A percentile compares a stretch with the other conserved stretches of the same genome.
phyloP scores from a whole-genome alignment of 768 basidiomycete genomes.

The Leccinum fibrillosum region DNA sequence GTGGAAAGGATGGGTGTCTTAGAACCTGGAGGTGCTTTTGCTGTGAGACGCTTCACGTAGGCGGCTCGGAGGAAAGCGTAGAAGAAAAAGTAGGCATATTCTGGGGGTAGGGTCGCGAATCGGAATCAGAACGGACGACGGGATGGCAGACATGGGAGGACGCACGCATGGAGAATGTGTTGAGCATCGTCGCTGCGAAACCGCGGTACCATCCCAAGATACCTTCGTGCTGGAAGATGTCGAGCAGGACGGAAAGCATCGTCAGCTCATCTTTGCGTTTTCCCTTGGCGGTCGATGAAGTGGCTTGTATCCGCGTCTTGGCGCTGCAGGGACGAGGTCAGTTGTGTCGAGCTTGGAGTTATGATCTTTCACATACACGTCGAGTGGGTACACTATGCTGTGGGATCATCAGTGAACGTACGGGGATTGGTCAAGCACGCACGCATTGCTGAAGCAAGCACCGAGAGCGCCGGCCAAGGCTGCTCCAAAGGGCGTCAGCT shows the following conservation, averaged over 20 bases:
- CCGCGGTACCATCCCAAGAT: conserved; percentile 83
- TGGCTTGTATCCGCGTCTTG: conserved; percentile 93
- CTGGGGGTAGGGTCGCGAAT: conserved; percentile 37
- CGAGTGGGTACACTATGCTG: conserved; percentile 92
- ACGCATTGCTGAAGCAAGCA: conserved; percentile 92
- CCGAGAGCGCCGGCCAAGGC: conserved; percentile 93
- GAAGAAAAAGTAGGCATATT: conserved; percentile 99
- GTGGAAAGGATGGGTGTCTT: conserved; percentile 66
- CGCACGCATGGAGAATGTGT: conserved; percentile 94
- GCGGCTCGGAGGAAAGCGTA: conserved; percentile 87
- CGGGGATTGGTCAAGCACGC: conserved; percentile 33
- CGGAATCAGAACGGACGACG: not conserved
- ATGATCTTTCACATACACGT: conserved; percentile 62
- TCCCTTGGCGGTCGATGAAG: conserved; percentile 50
- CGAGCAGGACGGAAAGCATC: conserved; percentile 61
- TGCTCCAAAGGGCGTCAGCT: conserved; percentile 81
- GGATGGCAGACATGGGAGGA: not conserved
- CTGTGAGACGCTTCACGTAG: conserved; percentile 69
- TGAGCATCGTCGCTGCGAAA: conserved; percentile 95
- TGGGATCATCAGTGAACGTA: not conserved
- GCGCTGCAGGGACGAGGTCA: conserved; percentile 48
- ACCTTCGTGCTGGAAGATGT: conserved; percentile 80
- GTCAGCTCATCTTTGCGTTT: conserved; percentile 50
- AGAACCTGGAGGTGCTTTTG: conserved; percentile 56
- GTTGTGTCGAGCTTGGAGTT: not conserved